Conservation (phyloP, 345 rosid species). For the Zanthoxylum bungeanum region DNA sequence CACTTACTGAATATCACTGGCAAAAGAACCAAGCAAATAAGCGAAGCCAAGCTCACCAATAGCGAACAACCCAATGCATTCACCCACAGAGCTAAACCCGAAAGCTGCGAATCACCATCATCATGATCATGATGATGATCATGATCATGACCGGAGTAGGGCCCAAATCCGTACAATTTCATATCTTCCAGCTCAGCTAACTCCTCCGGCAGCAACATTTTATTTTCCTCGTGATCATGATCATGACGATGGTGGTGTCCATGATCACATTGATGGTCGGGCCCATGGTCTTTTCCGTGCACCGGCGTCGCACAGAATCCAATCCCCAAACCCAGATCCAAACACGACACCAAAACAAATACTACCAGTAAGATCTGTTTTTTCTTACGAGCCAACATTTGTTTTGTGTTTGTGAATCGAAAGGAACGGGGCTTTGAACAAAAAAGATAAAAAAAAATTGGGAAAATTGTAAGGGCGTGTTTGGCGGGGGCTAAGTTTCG, state of each 20-base stretch:
- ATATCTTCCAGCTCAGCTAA: conserved; percentile 93
- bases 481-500: conserved; percentile 18
- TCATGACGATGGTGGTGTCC: conserved; percentile 27
- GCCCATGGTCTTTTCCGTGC: conserved; percentile 31
- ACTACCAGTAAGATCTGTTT: conserved; percentile 10
- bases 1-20: conserved; percentile 81
- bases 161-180: conserved; percentile 72
- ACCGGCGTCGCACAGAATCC: conserved; percentile 44
- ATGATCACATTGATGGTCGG: conserved; percentile 44
- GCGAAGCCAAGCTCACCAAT: conserved; percentile 97
- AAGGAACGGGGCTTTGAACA: not conserved
- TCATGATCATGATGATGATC: conserved; percentile 34
- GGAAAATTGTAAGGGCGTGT: not conserved
- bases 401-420: not conserved
- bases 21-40: conserved; percentile 76
- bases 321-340: conserved; percentile 51
- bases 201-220: conserved; percentile 75
- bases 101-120: conserved; percentile 36
- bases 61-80: conserved; percentile 94
- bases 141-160: conserved; percentile 36
- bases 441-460: not conserved
- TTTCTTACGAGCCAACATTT: conserved; percentile 29
- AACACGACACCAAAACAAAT: conserved; percentile 19
- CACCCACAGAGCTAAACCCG: conserved; percentile 74
- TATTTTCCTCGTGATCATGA: conserved; percentile 1